Base-by-base conservation (phyloP, 2,329 filamentous ascomycete species). In the Huntiella moniliformis region DNA sequence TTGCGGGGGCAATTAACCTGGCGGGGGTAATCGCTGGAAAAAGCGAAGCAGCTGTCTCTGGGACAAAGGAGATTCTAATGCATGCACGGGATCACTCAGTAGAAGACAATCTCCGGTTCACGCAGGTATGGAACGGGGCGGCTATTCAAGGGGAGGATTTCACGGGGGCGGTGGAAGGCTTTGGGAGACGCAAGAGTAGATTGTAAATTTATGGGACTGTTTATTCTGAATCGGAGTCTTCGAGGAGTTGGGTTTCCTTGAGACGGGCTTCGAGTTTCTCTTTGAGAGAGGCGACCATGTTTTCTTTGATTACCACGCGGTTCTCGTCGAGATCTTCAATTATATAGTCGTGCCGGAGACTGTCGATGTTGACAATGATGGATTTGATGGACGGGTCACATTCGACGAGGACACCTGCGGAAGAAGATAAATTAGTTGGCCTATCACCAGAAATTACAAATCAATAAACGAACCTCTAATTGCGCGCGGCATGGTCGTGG, bases 331-430 rank as follows among this genome's bases (percentile, higher is more conserved):
- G 70, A 51, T 86, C 80, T 55, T 86, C 80, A 51, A 86, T 81
- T 56, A 88, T 82, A 58, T 76, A 83, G 52, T 79, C 75, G 60
- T 86, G 76, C 53, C 71, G 69, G 48, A 73, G 67, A 54, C 67
- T 72, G 61, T 88, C 79, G 53, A 88, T 82, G 56, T 77, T 81
- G 54, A 82, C 67, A 56, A 88, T 79, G 65, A 87, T 85, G 52
- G 82, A 81, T 62, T 86, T 87, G 69, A 88, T 86, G 38, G 80
- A 83, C n/a, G 82, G 79, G 58, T 88, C 82, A 62, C 80, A 85
- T 61, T 85, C 75, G 61, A 88, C 76, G 52, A 88, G 70, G 22
- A 83, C 77, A 51, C 82, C 82, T 34, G 18, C 47, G 28, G 48
- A 28, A 35, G 38, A 34, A 18, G 22, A 22, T 16, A 18, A 5